Base-by-base conservation (phyloP, 805 yeast species). In the Hanseniaspora clermontiae region DNA sequence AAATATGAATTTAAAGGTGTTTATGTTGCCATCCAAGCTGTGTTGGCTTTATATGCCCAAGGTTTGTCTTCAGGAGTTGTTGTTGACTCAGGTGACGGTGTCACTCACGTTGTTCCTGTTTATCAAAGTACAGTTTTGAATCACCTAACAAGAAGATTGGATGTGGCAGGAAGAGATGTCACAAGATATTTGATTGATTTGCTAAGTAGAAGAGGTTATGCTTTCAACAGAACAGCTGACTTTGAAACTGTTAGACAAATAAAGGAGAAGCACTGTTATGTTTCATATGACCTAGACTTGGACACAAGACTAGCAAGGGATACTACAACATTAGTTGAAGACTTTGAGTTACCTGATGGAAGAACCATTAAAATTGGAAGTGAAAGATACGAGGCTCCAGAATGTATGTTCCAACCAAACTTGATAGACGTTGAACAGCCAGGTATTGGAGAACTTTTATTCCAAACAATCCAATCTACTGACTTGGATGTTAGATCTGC, bases 171-270 rank as follows among this genome's bases (percentile, higher is more conserved):
- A 64, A 81, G 98, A 70, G 98, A 93, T 66, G 97, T 93, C 49
- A 93, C 98, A n/a, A 81, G 96, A 66, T 88, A 93, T 70, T 77
- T 93, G 71, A 90, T 93, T 71, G 93, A 84, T 65, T 75, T 93
- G 61, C 75, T 93, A 64, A 79, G 95, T 60, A 87, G 97, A 72
- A 83, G 97, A 63, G 98, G 98, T 48, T 93, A 93, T 70, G 96
- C 97, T 2, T 91, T 93, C 73, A 93, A 93, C 75, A 82, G 98
- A 75, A 90, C 96, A 45, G 97, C 98, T 10, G 98, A 93, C 74
- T 95, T 95, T 65, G 98, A 93, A 73, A 93, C 97, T 2, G 97
- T 93, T 49, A 87, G 98, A 67, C 96, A 89, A 72, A 91, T 93
- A 67, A 93, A 93, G 72, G 98, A 93, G 73, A 90, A 93, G 71